Conservation (phyloP, 106 monocot species). For the Dendrobium officinale region DNA sequence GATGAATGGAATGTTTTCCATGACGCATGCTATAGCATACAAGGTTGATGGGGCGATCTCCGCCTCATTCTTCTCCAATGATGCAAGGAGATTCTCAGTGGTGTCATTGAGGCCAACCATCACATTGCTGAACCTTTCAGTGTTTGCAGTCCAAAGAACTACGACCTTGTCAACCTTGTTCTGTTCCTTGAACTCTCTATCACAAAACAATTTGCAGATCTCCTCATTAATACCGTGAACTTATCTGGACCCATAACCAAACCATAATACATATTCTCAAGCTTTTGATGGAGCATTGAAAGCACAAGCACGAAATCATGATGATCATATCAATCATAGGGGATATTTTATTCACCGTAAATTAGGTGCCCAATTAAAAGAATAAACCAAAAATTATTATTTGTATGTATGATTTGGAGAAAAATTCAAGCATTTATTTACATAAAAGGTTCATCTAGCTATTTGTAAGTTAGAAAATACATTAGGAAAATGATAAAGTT, state of each 20-base stretch:
- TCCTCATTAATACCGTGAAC: not conserved
- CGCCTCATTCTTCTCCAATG: conserved; percentile 61
- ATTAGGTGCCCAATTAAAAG: too few species aligned
- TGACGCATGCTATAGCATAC: conserved; percentile 71
- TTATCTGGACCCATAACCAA: not conserved
- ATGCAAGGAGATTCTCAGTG: conserved; percentile 63
- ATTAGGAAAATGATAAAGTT: too few species aligned
- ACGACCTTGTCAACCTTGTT: conserved; percentile 89
- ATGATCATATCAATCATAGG: too few species aligned
- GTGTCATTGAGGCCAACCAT: conserved; percentile 86
- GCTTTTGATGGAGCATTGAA: too few species aligned
- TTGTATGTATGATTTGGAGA: too few species aligned
- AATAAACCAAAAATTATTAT: too few species aligned
- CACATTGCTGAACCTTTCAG: conserved; percentile 91
- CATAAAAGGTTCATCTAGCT: too few species aligned
- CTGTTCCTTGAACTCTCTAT: conserved; percentile 93
- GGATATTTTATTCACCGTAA: too few species aligned
- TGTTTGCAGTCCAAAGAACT: conserved; percentile 96
- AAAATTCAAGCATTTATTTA: too few species aligned
- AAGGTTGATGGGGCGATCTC: conserved; percentile 97
- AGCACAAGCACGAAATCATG: too few species aligned
- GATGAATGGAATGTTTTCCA: conserved; percentile 83
- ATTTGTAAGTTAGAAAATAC: too few species aligned
- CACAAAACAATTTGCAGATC: not conserved
- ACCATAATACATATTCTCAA: not conserved